Base-by-base conservation (phyloP, 352 stramenopile species). In the Phytopythium montanum region DNA sequence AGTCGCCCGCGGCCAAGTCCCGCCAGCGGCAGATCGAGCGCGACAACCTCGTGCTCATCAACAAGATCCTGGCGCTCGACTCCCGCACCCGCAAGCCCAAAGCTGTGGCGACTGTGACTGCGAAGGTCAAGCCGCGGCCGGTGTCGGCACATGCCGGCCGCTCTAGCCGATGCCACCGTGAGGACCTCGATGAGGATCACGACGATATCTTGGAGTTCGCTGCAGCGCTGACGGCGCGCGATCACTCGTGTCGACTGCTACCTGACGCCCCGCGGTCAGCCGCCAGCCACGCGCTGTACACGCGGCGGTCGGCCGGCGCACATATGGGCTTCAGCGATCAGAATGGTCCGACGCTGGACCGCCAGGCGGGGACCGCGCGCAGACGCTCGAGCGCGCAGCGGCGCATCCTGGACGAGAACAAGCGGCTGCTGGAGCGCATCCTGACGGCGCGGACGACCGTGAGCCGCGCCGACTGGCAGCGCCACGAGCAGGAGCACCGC, bases 11-110 rank as follows among this genome's bases (percentile, higher is more conserved):
- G 2, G 69, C 60, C 7, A 88, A 83, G 44, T 59, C 72, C 16
- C 72, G 74, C 1, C 79, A 86, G 51, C 70, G 68, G 6, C 74
- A 85, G 56, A 85, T 86, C 26, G 72, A 83, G 34, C 70, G 67
- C 33, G 75, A 86, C 44, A 86, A 86, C 49, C 66, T 89, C 31
- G 59, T 78, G 29, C 56, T 87, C 23, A 82, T 89, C 58, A 76
- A 79, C 60, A 84, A 75, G 45, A 73, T 87, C 41, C 70, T 89
- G 26, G 75, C 76, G 0, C 31, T 86, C 1, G 73, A 88, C 50
- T 67, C 71, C 41, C 57, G 26, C 4, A 60, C 55, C 36, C 34
- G 34, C 51, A 57, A 48, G 52, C 52, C 52, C 14, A 25, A 49
- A 29, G 19, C n/a, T 14, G 21, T 1, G 29, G 29, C 29, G 29